phyloP scores from a whole-genome alignment of 2,329 filamentous ascomycete species.

The Eutypa lata region DNA sequence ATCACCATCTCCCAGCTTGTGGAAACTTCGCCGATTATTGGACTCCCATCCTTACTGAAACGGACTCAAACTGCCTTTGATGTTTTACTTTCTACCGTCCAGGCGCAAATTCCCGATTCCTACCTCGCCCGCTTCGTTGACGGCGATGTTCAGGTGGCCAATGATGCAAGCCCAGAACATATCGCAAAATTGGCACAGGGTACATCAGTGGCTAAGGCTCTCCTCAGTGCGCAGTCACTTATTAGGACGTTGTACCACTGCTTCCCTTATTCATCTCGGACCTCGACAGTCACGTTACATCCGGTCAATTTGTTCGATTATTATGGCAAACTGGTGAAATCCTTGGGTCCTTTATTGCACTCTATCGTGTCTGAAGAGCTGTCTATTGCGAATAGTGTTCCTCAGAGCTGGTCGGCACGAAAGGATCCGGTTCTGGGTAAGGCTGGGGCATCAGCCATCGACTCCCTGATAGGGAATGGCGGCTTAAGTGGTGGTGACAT shows the following conservation, averaged over 20 bases:
- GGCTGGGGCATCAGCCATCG: conserved; percentile 6
- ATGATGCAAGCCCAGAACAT: conserved; percentile 28
- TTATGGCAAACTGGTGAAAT: conserved; percentile 70
- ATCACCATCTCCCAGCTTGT: conserved; percentile 74
- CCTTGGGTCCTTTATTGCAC: conserved; percentile 73
- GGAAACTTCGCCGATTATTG: conserved; percentile 75
- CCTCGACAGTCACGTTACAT: conserved; percentile 63
- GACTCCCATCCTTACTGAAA: conserved; percentile 76
- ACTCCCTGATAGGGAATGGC: conserved; percentile 6
- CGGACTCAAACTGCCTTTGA: conserved; percentile 70
- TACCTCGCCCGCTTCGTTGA: conserved; percentile 70
- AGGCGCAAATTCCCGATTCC: conserved; percentile 47
- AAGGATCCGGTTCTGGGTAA: conserved; percentile 18
- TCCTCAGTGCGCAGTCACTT: conserved; percentile 74
- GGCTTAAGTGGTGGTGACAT: conserved; percentile 11
- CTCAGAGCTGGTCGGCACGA: conserved; percentile 59
- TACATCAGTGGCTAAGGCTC: conserved; percentile 74
- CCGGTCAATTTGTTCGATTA: conserved; percentile 82
- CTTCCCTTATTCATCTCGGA: conserved; percentile 67
- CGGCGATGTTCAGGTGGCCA: conserved; percentile 31
- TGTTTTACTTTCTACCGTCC: conserved; percentile 63
- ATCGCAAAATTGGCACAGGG: conserved; percentile 54
- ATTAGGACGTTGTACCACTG: conserved; percentile 72
- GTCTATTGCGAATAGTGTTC: conserved; percentile 68
- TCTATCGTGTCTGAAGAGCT: conserved; percentile 85